Percentiles rank a stretch among this genome's conserved stretches.
Evolutionary conservation across 208 protist species (phyloP).

Genomic region (Leishmania guyanensis): DNA sequence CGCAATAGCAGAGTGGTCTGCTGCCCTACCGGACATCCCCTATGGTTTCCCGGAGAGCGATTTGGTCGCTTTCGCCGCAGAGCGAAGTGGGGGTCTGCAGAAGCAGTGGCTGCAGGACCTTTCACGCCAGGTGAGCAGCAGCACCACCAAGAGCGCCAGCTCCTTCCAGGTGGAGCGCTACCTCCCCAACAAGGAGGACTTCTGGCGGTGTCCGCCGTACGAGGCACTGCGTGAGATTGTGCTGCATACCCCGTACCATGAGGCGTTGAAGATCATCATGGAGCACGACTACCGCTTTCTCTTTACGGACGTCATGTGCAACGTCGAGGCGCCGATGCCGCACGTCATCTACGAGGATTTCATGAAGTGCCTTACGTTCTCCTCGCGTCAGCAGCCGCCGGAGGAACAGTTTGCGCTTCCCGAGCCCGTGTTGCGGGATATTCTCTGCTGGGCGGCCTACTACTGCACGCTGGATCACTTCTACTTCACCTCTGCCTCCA

Average conservation of each 20-base stretch:
- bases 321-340: conserved; percentile 73
- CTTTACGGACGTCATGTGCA: conserved; percentile 51
- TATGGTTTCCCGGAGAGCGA: conserved; percentile 36
- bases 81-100: conserved; percentile 56
- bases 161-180: conserved; percentile 34
- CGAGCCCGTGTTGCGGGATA: conserved; percentile 35
- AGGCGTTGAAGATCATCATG: conserved; percentile 67
- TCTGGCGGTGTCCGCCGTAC: conserved; percentile 66
- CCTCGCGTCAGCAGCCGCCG: conserved; percentile 70
- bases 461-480: conserved; percentile 67
- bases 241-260: conserved; percentile 59
- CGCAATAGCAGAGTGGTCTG: conserved; percentile 4
- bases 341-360: conserved; percentile 91
- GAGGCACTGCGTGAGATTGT: conserved; percentile 60
- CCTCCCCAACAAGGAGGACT: conserved; percentile 62
- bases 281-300: conserved; percentile 79
- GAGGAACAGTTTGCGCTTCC: conserved; percentile 85
- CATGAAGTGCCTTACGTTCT: conserved; percentile 80
- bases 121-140: not conserved
- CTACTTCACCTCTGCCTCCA: conserved; percentile 72
- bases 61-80: conserved; percentile 41
- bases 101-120: conserved; percentile 51
- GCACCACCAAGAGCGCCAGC: not conserved
- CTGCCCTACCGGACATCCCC: conserved; percentile 45
- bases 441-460: conserved; percentile 74